These are phyloP conservation scores for Kodamaea neixiangensis DNA, from an alignment of 805 yeast species.

Conservation along the genomic window DNA sequence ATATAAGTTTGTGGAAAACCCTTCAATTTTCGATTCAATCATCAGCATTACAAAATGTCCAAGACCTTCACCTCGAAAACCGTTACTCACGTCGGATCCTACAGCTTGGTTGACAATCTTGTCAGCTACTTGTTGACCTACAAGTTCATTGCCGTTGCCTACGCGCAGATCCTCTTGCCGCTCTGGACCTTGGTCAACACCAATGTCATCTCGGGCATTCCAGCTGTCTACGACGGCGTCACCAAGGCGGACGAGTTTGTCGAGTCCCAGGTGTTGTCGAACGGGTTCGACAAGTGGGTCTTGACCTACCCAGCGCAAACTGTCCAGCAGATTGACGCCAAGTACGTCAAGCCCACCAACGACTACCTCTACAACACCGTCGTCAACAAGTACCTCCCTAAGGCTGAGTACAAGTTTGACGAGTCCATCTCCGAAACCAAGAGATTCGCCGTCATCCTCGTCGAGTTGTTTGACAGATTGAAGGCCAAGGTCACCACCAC, in stretches of 20 bases:
- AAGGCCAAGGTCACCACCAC: conserved; percentile 29
- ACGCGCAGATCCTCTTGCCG: conserved; percentile 25
- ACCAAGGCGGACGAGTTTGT: conserved; percentile 13
- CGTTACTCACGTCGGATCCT: conserved; percentile 32
- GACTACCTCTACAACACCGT: conserved; percentile 19
- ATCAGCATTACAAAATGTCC: conserved; percentile 11
- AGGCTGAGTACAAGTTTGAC: conserved; percentile 27
- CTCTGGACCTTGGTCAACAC: conserved; percentile 22
- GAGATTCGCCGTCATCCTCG: conserved; percentile 23
- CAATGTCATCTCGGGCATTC: conserved; percentile 22
- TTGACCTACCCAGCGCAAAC: conserved; percentile 11
- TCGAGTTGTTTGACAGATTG: conserved; percentile 22
- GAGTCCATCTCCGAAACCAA: conserved; percentile 21
- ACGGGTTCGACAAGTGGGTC: conserved; percentile 13
- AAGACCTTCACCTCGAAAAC: conserved; percentile 35
- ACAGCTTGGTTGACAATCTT: conserved; percentile 28
- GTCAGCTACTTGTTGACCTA: conserved; percentile 27
- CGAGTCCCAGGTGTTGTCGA: conserved; percentile 14
- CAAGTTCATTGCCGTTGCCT: conserved; percentile 24
- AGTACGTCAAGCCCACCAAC: conserved; percentile 26
- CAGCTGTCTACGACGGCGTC: conserved; percentile 17
- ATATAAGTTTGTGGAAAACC: conserved; percentile 11
- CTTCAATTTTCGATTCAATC: conserved; percentile 1
- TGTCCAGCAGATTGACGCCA: conserved; percentile 9
- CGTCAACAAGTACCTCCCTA: conserved; percentile 27